Conservation (phyloP, 2,329 filamentous ascomycete genomes). For the Colletotrichum gloeosporioides region DNA sequence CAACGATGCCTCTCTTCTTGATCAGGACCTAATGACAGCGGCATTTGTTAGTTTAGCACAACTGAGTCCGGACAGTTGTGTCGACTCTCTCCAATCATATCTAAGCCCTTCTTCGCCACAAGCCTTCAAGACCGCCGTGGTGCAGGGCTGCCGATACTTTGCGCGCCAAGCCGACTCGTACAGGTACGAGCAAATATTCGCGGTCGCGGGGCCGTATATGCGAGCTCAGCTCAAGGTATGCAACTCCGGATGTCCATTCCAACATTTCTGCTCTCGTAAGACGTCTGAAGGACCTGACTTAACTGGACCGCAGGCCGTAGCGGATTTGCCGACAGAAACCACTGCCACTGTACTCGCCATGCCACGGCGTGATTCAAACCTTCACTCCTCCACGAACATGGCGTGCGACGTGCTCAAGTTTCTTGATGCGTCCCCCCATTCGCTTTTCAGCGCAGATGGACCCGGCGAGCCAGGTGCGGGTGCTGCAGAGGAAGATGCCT, state of each 20-base stretch:
- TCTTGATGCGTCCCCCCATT: slow-evolving; percentile 55
- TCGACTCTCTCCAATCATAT: slow-evolving; percentile 63
- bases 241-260: not conserved
- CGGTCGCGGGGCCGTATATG: slow-evolving; percentile 61
- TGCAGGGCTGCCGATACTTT: slow-evolving; percentile 69
- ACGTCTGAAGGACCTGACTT: not conserved
- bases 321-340: slow-evolving; percentile 40
- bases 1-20: slow-evolving; percentile 57
- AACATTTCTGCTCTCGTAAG: not conserved
- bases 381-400: slow-evolving; percentile 43
- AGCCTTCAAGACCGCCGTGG: slow-evolving; percentile 66
- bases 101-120: slow-evolving; percentile 61
- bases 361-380: slow-evolving; percentile 42
- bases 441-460: slow-evolving; percentile 45
- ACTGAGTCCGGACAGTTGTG: slow-evolving; percentile 63
- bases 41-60: slow-evolving; percentile 70
- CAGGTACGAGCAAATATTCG: slow-evolving; percentile 61
- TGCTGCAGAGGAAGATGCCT: slow-evolving; percentile 40
- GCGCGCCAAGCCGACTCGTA: slow-evolving; percentile 55
- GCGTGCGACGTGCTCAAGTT: slow-evolving; percentile 62
- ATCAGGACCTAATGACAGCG: slow-evolving; percentile 69
- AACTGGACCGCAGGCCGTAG: slow-evolving; percentile 38
- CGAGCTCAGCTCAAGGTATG: slow-evolving; percentile 61
- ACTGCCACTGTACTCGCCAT: slow-evolving; percentile 36
- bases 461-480: not conserved